These are phyloP conservation scores for Saccharomycopsis sp. DNA, from an alignment of 805 yeast genomes.

Conservation along the genomic window DNA sequence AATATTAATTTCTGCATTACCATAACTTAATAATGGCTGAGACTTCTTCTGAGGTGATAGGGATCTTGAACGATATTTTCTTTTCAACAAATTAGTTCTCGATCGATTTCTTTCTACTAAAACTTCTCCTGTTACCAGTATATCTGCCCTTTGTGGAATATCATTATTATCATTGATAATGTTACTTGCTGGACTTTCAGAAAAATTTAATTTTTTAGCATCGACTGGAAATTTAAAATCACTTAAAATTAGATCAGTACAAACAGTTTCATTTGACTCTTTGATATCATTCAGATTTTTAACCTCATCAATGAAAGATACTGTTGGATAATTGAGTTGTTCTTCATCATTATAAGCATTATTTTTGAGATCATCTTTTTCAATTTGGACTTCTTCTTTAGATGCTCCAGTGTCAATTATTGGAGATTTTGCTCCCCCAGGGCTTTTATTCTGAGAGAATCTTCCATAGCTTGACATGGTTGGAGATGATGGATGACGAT, in stretches of 20 bases:
- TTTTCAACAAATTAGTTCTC: neutral
- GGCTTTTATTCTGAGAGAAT: too few relatives aligned
- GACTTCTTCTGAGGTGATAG: neutral
- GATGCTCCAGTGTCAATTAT: neutral
- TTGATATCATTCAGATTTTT: too few relatives aligned
- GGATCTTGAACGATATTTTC: neutral
- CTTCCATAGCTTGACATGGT: neutral
- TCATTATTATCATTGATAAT: too few relatives aligned
- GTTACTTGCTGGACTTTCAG: neutral
- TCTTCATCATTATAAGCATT: neutral
- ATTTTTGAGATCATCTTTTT: neutral
- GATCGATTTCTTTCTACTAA: too few relatives aligned
- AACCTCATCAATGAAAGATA: too few relatives aligned
- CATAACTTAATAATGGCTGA: constrained; percentile 8
- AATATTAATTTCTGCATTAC: constrained; percentile 10
- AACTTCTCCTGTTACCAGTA: too few relatives aligned
- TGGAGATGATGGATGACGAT: constrained; percentile 4
- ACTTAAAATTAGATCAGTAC: neutral
- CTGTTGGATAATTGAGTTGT: neutral
- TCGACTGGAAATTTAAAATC: neutral
- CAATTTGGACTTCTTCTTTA: too few relatives aligned
- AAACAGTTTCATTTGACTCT: neutral
- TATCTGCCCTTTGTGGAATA: too few relatives aligned
- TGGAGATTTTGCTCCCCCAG: neutral
- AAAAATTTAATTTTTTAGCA: neutral